Evolutionary conservation across 2,329 filamentous ascomycete genomes (phyloP).

Genomic region (Allantophomopsis cytisporea): DNA sequence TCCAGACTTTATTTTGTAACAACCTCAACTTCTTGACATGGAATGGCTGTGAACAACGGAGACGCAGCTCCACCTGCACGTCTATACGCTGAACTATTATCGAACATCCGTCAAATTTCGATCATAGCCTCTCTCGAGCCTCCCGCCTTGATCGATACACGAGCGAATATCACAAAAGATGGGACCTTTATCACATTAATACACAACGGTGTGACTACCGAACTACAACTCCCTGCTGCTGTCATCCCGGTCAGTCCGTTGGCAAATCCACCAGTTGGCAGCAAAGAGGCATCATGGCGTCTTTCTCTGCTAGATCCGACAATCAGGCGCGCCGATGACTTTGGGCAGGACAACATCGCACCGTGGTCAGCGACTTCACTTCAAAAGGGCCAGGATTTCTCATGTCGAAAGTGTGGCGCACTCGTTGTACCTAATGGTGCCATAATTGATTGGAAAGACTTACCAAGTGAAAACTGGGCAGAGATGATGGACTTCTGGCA

Average conservation of each 20-base stretch:
- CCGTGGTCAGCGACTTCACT: slow-evolving; percentile 42
- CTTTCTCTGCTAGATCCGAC: slow-evolving; percentile 24
- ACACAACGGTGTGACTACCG: slow-evolving; percentile 28
- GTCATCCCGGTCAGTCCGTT: slow-evolving; percentile 8
- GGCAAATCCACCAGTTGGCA: slow-evolving; percentile 11
- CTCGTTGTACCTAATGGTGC: slow-evolving; percentile 22
- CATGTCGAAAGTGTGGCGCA: slow-evolving; percentile 28
- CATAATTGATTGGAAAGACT: slow-evolving; percentile 65
- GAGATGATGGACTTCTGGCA: slow-evolving; percentile 99
- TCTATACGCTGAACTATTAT: slow-evolving; percentile 51
- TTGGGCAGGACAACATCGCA: slow-evolving; percentile 9
- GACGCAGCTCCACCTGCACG: slow-evolving; percentile 6
- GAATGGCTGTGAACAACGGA: slow-evolving; percentile 1
- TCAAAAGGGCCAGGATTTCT: slow-evolving; percentile 14
- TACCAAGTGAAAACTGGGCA: slow-evolving; percentile 95
- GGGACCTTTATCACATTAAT: slow-evolving; percentile 30
- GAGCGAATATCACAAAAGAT: slow-evolving; percentile 25
- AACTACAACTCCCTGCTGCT: slow-evolving; percentile 23
- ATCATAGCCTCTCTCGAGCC: slow-evolving; percentile 37
- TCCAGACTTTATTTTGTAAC: too few species aligned
- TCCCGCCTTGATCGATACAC: slow-evolving; percentile 13
- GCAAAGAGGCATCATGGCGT: slow-evolving; percentile 34
- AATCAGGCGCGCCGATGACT: slow-evolving; percentile 2
- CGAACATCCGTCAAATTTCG: slow-evolving; percentile 51
- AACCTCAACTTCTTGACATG: too few species aligned